Evolutionary conservation across 2,329 filamentous ascomycete species (phyloP), one percentile per base, ranked within the genome.

Genomic region (Aulographum hederae): DNA sequence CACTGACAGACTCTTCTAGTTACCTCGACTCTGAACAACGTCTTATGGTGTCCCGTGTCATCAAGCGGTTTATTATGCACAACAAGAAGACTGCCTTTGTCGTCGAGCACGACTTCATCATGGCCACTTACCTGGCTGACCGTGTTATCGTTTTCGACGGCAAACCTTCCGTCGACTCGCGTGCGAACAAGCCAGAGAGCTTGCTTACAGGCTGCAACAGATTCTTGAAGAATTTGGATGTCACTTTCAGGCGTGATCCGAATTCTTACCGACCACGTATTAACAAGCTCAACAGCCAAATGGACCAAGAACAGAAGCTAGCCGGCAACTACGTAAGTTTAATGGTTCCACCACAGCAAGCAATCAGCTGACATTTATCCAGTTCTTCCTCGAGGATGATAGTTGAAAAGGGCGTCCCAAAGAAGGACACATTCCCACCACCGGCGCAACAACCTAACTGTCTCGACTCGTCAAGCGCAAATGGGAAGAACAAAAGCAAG

Each of bases 51-150:
- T 78, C 86, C 28, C 78, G 85, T 51, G 91, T 98, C 52, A 98
- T 98, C 64, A 98, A 98, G 69, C 78, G 89, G 43, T 98, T 92
- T 69, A 98, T 98, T 59, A 98, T 98, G 89, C 86, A 98, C 65
- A 76, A 84, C 47, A 95, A 95, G 74, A 95, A 95, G 73, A 98
- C 89, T 1, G 89, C 89, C 31, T 98, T 98, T 56, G 74, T 98
- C 44, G 86, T 98, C 53, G 89, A 98, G 73, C 89, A 98, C 78
- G 89, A 98, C 69, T 95, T 98, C 65, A 93, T 95, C 63, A 94
- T 95, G 85, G 72, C 73, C 26, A 78, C 73, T 27, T 78, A 78
- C 49, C 65, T 78, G 29, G 73, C 89, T 28, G 91, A 98, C 51
- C 80, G 89, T 43, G 89, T 98, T 55, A 98, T 98, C 49, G 89